Base-by-base conservation (phyloP, 805 yeast genomes). In the Metschnikowia continentalis region DNA sequence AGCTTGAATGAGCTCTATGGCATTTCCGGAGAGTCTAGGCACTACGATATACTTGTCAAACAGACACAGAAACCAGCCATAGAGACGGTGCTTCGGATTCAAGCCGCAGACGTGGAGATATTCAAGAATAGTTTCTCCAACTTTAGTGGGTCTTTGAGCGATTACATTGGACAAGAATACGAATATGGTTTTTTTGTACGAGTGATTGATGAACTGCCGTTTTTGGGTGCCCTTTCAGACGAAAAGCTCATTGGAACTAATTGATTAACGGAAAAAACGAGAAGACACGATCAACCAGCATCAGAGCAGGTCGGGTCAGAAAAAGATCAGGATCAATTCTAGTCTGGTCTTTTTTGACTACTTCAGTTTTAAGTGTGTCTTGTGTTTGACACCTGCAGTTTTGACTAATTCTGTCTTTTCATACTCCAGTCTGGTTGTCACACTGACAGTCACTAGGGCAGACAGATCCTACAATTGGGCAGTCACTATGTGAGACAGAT, bases 1-100 rank as follows among this genome's bases (percentile, higher is more conserved):
- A 58, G 66, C 30, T 50, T 71, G n/a, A 53, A 54, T 5, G 64
- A 62, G 37, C 52, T 68, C 30, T 62, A 71, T 48, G 76, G 76
- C 1, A 47, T 71, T 11, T 54, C 66, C 15, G 76, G 76, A 3
- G 69, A 68, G 50, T 59, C 74, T 0, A 35, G 64, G 7, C 68
- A 60, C 47, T 67, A 59, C 53, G 72, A 68, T 43, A 46, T 71
- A 3, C 54, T 69, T 15, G 54, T 58, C 15, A 47, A 51, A 11
- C 54, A 47, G 35, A 49, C 54, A 10, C 41, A 42, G 4, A 54
- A 49, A 13, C 62, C 62, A 10, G 51, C 58, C 8, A 23, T 47
- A 2, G 48, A 50, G 41, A 57, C 63, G 48, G 49, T 65, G 8
- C 46, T 73, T n/a, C 60, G 69, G 51, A 57, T 70, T 26, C 64